phyloP scores from a whole-genome alignment of 129 eudicot species.

The Flaveria linearis region DNA sequence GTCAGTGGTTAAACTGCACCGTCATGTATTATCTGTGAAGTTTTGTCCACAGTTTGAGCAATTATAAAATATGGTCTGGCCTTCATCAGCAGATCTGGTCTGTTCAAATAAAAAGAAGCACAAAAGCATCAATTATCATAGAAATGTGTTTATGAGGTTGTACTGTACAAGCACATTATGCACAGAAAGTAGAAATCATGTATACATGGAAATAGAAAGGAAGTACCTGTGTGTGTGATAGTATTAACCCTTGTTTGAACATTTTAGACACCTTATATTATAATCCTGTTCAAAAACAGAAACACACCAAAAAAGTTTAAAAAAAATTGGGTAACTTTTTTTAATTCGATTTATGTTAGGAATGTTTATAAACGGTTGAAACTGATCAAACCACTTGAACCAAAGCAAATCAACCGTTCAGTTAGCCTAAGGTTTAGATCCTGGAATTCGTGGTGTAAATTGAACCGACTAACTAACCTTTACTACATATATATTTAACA shows the following conservation, averaged over 20 bases:
- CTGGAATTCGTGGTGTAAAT: conserved; percentile 9
- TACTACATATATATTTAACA: too few species aligned
- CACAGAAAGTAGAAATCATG: background rate
- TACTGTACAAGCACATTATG: conserved; percentile 18
- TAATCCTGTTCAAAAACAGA: conserved; percentile 38
- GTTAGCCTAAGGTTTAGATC: background rate
- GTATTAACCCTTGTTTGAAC: conserved; percentile 47
- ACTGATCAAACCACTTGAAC: too few species aligned
- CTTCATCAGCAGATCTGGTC: conserved; percentile 93
- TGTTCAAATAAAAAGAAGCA: conserved; percentile 33
- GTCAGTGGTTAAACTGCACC: background rate
- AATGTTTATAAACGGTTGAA: background rate
- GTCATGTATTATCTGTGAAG: conserved; percentile 47
- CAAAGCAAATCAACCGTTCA: too few species aligned
- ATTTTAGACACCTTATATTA: conserved; percentile 49
- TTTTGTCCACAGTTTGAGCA: conserved; percentile 71
- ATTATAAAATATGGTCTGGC: conserved; percentile 69
- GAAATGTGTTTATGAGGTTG: conserved; percentile 12
- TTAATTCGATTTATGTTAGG: background rate
- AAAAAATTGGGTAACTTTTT: background rate
- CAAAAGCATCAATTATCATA: background rate
- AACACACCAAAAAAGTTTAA: background rate
- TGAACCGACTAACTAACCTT: too few species aligned
- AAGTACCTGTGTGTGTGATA: conserved; percentile 52
- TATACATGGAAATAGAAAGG: too few species aligned